Percentiles rank a stretch among this genome's conserved stretches.
Conservation (phyloP, 2,329 filamentous ascomycete species). For the Sporothrix euskadiensis region DNA sequence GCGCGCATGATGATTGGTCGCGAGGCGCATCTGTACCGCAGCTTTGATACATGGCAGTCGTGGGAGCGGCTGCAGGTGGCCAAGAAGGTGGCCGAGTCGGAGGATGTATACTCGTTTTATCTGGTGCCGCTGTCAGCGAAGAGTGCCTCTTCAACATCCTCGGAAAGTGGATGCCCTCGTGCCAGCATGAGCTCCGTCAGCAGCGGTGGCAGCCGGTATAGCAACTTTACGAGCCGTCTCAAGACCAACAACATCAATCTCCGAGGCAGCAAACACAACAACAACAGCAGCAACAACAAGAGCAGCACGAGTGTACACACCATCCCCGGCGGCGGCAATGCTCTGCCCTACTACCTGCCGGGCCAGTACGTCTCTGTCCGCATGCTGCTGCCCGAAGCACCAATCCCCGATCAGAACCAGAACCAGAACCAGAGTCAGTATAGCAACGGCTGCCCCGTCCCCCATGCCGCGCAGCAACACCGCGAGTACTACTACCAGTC, state of each 20-base stretch:
- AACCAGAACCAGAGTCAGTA: not conserved
- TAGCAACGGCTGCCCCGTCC: not conserved
- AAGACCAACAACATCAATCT: slow-evolving; percentile 24
- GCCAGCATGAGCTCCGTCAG: slow-evolving; percentile 16
- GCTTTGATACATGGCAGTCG: slow-evolving; percentile 60
- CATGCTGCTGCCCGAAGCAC: slow-evolving; percentile 50
- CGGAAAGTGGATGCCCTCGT: not conserved
- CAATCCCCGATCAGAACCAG: not conserved
- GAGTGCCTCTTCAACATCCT: not conserved
- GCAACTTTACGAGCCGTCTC: slow-evolving; percentile 24
- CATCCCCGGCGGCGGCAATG: slow-evolving; percentile 43
- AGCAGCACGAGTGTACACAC: not conserved
- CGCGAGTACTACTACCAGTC: slow-evolving; percentile 58
- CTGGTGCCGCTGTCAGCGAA: slow-evolving; percentile 54
- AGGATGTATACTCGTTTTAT: slow-evolving; percentile 70
- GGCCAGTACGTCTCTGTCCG: slow-evolving; percentile 72
- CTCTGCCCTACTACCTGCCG: slow-evolving; percentile 63
- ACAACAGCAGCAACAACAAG: slow-evolving; percentile 37
- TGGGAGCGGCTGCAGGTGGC: slow-evolving; percentile 69
- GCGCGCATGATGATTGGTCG: slow-evolving; percentile 70
- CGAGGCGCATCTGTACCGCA: slow-evolving; percentile 63
- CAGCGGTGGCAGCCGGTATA: slow-evolving; percentile 23
- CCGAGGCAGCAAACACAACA: slow-evolving; percentile 33
- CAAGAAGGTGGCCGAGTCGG: slow-evolving; percentile 64
- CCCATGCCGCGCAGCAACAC: slow-evolving; percentile 39